Conservation (phyloP, 306 rosid species). For the Bauhinia variegata region DNA sequence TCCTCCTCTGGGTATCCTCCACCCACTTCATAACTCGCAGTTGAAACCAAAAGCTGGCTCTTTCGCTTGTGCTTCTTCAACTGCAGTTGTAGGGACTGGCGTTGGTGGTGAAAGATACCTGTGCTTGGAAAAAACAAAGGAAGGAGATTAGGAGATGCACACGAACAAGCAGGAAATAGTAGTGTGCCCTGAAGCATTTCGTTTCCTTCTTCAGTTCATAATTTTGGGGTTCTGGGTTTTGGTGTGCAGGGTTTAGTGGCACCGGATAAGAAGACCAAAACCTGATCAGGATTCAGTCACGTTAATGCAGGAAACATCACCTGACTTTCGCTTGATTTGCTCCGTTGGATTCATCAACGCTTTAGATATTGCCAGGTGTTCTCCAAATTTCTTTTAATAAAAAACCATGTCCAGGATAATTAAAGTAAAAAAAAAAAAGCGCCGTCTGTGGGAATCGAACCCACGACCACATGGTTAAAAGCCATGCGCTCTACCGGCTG, state of each 20-base stretch:
- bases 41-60: conserved; percentile 14
- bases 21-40: conserved; percentile 71
- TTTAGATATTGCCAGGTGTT: too few species aligned
- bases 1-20: conserved; percentile 67
- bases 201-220: not conserved
- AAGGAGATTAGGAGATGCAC: conserved; percentile 5
- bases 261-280: not conserved
- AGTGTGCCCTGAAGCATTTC: conserved; percentile 41
- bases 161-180: conserved; percentile 12
- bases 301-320: too few species aligned
- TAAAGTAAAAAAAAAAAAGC: too few species aligned
- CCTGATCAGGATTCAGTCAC: too few species aligned
- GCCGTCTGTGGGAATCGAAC: too few species aligned
- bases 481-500: too few species aligned
- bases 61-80: conserved; percentile 32
- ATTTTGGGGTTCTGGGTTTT: conserved; percentile 31
- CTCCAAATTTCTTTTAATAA: too few species aligned
- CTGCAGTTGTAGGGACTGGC: conserved; percentile 9
- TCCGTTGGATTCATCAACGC: too few species aligned
- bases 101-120: not conserved
- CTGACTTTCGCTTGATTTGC: too few species aligned
- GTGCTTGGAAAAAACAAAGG: conserved; percentile 4
- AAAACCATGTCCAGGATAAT: too few species aligned
- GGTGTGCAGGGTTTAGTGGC: not conserved
- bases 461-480: too few species aligned